A percentile compares a stretch with the other conserved stretches of the same genome.
phyloP scores from a whole-genome alignment of 768 basidiomycete genomes.

The Boletus bicolor region DNA sequence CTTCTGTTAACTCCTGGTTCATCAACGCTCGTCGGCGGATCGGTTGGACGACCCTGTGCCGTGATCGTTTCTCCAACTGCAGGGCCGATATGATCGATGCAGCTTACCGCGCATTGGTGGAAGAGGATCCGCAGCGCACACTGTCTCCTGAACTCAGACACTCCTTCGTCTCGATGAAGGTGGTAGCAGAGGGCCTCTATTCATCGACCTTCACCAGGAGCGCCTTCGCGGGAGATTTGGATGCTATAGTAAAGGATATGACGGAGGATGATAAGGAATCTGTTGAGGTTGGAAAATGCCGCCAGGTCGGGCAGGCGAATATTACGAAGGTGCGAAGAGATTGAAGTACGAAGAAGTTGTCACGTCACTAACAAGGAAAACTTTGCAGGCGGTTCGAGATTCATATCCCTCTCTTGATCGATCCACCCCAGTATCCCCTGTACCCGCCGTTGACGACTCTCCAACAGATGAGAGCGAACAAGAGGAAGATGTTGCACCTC shows the following conservation, averaged over 20 bases:
- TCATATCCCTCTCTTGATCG: slow-evolving; percentile 19
- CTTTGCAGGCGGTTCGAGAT: not conserved
- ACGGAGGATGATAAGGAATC: slow-evolving; percentile 9
- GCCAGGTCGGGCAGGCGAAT: not conserved
- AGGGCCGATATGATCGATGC: slow-evolving; percentile 28
- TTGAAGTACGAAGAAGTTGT: not conserved
- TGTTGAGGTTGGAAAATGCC: no score
- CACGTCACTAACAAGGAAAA: not conserved
- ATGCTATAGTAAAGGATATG: slow-evolving; percentile 29
- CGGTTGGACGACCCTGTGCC: slow-evolving; percentile 47
- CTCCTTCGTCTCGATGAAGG: slow-evolving; percentile 33
- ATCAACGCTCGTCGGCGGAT: slow-evolving; percentile 46
- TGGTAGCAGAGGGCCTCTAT: slow-evolving; percentile 31
- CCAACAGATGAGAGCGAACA: slow-evolving; percentile 13
- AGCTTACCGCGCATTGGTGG: slow-evolving; percentile 27
- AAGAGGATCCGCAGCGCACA: slow-evolving; percentile 12
- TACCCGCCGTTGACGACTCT: slow-evolving; percentile 5
- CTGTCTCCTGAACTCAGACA: slow-evolving; percentile 19
- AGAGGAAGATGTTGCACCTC: slow-evolving; percentile 13
- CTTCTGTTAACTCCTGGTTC: slow-evolving; percentile 47
- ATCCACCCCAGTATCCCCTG: slow-evolving; percentile 8
- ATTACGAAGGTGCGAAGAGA: not conserved
- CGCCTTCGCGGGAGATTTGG: slow-evolving; percentile 27
- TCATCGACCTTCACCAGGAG: slow-evolving; percentile 27
- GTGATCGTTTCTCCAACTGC: slow-evolving; percentile 24